A percentile compares a stretch with the other conserved stretches of the same genome.
Evolutionary conservation across 805 yeast genomes (phyloP).

Genomic region (Teunomyces funiuensis): DNA sequence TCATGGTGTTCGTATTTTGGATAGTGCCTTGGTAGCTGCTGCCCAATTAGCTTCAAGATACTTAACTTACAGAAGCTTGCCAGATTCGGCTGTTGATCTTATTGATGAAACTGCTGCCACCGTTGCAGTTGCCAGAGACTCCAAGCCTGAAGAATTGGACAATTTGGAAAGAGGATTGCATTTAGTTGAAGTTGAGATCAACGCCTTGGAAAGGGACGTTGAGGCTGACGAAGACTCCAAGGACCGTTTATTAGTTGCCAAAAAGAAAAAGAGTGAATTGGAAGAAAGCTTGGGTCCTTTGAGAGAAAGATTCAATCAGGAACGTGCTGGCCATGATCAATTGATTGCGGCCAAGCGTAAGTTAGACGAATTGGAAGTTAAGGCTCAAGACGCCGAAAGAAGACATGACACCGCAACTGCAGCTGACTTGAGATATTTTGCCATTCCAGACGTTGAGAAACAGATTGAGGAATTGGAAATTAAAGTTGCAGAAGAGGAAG

Average conservation of each 20-base stretch:
- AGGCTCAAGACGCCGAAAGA: slow-evolving; percentile 96
- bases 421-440: slow-evolving; percentile 95
- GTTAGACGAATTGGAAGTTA: slow-evolving; percentile 87
- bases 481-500: slow-evolving; percentile 75
- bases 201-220: slow-evolving; percentile 93
- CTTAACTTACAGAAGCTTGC: slow-evolving; percentile 90
- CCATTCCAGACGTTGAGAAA: slow-evolving; percentile 86
- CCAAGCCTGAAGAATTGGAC: slow-evolving; percentile 96
- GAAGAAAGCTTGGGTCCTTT: slow-evolving; percentile 85
- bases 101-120: slow-evolving; percentile 95
- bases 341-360: slow-evolving; percentile 85
- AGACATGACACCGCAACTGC: slow-evolving; percentile 92
- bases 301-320: slow-evolving; percentile 80
- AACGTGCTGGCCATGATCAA: slow-evolving; percentile 88
- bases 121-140: slow-evolving; percentile 97
- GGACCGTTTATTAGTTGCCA: slow-evolving; percentile 80
- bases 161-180: slow-evolving; percentile 89
- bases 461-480: slow-evolving; percentile 75
- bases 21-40: slow-evolving; percentile 90
- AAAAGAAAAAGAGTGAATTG: slow-evolving; percentile 73
- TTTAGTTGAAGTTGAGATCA: slow-evolving; percentile 90
- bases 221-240: slow-evolving; percentile 80
- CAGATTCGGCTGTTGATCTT: slow-evolving; percentile 95
- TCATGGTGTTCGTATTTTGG: slow-evolving; percentile 95
- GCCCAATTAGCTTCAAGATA: slow-evolving; percentile 94